Percentiles rank a stretch among this genome's conserved stretches.
phyloP scores from a whole-genome alignment of 2,329 filamentous ascomycete genomes.

The Aspergillus fructus region DNA sequence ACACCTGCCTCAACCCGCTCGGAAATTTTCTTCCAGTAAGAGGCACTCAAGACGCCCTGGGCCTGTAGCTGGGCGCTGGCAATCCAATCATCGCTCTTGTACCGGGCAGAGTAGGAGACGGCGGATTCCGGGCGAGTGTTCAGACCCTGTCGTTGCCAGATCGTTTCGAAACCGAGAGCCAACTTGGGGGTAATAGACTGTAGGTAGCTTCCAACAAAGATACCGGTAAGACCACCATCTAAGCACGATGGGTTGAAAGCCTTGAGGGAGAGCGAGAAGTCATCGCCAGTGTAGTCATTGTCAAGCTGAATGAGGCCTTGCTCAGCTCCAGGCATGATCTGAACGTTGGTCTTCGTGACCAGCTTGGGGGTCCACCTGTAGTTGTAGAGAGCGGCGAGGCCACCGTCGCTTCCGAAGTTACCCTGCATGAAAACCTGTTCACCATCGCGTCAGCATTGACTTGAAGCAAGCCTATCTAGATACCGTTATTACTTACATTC shows the following conservation, averaged over 20 bases:
- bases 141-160: conserved; percentile 86
- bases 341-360: conserved; percentile 83
- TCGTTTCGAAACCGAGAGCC: conserved; percentile 83
- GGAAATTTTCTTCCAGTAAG: conserved; percentile 89
- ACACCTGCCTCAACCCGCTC: conserved; percentile 96
- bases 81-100: conserved; percentile 91
- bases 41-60: conserved; percentile 82
- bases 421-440: conserved; percentile 88
- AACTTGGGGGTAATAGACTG: conserved; percentile 87
- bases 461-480: background rate
- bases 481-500: conserved; percentile 62
- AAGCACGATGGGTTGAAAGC: conserved; percentile 92
- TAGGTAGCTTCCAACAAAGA: conserved; percentile 93
- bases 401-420: conserved; percentile 88
- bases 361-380: conserved; percentile 80
- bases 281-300: conserved; percentile 88
- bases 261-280: conserved; percentile 93
- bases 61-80: conserved; percentile 86
- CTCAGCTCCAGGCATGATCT: conserved; percentile 72
- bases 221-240: conserved; percentile 89
- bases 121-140: conserved; percentile 87
- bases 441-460: conserved; percentile 11
- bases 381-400: conserved; percentile 86
- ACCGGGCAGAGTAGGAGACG: conserved; percentile 85
- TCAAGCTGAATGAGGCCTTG: conserved; percentile 92